Evolutionary conservation across 2,329 filamentous ascomycete species (phyloP).

Genomic region (Cercospora sp.): DNA sequence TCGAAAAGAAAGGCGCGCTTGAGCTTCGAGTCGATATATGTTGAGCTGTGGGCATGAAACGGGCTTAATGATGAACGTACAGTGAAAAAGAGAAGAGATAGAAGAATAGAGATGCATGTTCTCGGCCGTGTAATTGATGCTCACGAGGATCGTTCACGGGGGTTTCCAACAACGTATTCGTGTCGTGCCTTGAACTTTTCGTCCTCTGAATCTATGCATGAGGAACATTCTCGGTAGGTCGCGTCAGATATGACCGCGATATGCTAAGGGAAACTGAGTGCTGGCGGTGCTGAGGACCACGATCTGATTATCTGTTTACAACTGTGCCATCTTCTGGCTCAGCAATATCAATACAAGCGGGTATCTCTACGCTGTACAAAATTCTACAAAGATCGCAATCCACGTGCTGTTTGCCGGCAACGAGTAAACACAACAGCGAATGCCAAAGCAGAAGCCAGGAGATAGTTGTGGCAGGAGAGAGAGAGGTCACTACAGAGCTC

Average conservation of each 20-base stretch:
- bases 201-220: no score
- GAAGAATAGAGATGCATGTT: not conserved
- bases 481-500: not conserved
- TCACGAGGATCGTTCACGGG: not conserved
- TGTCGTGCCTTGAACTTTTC: not conserved
- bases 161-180: not conserved
- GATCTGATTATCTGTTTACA: not conserved
- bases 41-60: not conserved
- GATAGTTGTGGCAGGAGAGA: not conserved
- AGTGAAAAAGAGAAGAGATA: not conserved
- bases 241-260: no score
- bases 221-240: no score
- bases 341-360: not conserved
- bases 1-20: not conserved
- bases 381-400: not conserved
- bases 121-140: not conserved
- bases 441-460: not conserved
- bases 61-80: not conserved
- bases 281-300: not conserved
- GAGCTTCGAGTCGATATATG: slow-evolving; percentile 14
- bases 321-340: not conserved
- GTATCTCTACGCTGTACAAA: not conserved
- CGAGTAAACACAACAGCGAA: not conserved
- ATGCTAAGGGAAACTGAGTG: no score
- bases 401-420: not conserved